Evolutionary conservation across 179 eudicot genomes (phyloP), one percentile per base, ranked within the genome.

Genomic region (Vitellaria paradoxa): DNA sequence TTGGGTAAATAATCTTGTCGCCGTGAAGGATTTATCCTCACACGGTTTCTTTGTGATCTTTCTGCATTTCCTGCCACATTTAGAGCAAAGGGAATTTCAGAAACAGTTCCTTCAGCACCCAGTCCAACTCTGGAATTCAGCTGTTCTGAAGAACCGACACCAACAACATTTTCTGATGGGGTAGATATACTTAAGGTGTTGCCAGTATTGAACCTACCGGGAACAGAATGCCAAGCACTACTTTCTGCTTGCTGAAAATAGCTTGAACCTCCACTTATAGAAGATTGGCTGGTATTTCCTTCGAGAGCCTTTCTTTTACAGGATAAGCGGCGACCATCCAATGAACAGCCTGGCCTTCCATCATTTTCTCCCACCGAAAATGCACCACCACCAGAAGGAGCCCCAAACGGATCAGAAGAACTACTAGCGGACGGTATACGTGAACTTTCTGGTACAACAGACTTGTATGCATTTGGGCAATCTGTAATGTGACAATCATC

Each of bases 221-320:
- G 82, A 74, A 76, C 83, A 23, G 86, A 79, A 47, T 80, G 89
- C 93, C 91, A 86, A 68, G 70, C 72, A 79, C 80, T 72, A 75
- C 78, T 75, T 65, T 87, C 92, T 66, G 78, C 77, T 65, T 84
- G 78, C 23, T 87, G 86, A 76, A 84, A 87, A 73, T 61, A 82
- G 77, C 57, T 82, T 4, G 86, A 76, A 71, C 80, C 84, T 74
- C 93, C 95, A 85, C 88, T 74, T 70, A 77, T 78, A 74, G 98
- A 95, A 55, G 99, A 90, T 77, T 89, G 96, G 30, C 93, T 93
- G 23, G 62, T 78, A 77, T 82, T 83, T 60, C 85, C 93, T 82
- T 93, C 98, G 74, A 88, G 76, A 59, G 88, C 83, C 83, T 95
- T 95, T 72, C 98, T 83, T 85, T 95, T 95, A 79, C 97, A 84